phyloP scores from a whole-genome alignment of 805 yeast genomes.

The Saccharomycopsis schoenii region DNA sequence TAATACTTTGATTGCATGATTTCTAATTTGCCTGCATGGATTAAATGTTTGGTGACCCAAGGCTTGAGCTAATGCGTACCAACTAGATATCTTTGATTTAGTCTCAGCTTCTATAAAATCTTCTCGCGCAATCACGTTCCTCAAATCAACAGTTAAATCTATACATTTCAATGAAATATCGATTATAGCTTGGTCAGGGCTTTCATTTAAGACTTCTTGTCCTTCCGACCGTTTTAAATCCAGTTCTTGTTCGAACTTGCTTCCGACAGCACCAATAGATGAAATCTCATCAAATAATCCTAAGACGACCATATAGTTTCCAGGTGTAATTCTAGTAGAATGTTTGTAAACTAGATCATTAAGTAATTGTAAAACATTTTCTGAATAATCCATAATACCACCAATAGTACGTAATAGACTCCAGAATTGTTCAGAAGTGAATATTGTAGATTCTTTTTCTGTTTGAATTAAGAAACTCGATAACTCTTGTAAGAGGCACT shows the following conservation, averaged over 20 bases:
- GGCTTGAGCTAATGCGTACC: conserved; percentile 61
- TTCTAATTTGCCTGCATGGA: conserved; percentile 71
- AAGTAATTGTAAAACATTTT: conserved; percentile 37
- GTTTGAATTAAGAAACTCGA: background rate
- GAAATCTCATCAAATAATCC: conserved; percentile 74
- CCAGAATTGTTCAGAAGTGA: conserved; percentile 35
- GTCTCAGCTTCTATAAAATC: conserved; percentile 29
- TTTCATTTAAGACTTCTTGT: conserved; percentile 21
- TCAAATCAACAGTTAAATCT: conserved; percentile 44
- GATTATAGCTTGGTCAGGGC: conserved; percentile 46
- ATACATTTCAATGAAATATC: conserved; percentile 53
- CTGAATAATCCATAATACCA: conserved; percentile 33
- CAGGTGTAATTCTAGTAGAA: conserved; percentile 30
- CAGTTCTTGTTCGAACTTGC: conserved; percentile 62
- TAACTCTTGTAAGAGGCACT: background rate
- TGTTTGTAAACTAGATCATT: conserved; percentile 29
- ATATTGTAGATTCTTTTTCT: background rate
- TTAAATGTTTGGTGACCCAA: conserved; percentile 83
- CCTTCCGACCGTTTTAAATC: conserved; percentile 32
- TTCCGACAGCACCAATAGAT: conserved; percentile 71
- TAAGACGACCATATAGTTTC: conserved; percentile 53
- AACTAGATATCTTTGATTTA: conserved; percentile 26
- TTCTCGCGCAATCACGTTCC: conserved; percentile 27
- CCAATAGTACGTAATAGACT: conserved; percentile 40
- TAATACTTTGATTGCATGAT: conserved; percentile 52